Conservation (phyloP, 2,329 filamentous ascomycete genomes). For the Coniochaeta prunicola region DNA sequence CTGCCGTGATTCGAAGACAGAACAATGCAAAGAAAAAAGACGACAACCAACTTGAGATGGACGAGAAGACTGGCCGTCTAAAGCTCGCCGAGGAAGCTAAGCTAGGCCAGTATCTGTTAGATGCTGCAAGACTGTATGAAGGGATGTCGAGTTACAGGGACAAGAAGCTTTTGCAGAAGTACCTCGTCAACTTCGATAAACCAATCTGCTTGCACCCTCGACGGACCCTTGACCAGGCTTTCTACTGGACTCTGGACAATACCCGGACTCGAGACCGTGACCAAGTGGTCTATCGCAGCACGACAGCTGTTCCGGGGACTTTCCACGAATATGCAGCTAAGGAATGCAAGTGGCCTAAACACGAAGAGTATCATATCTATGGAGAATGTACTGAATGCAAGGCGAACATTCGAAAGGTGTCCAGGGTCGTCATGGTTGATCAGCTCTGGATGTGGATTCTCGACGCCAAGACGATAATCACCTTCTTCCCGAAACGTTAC, state of each 20-base stretch:
- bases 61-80: background rate
- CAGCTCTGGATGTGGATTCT: constrained; percentile 25
- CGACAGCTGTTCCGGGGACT: too few relatives aligned
- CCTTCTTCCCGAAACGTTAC: constrained; percentile 27
- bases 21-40: background rate
- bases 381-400: too few relatives aligned
- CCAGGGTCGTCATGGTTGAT: constrained; percentile 21
- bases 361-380: too few relatives aligned
- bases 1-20: too few relatives aligned
- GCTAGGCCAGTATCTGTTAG: too few relatives aligned
- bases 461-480: constrained; percentile 18
- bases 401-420: too few relatives aligned
- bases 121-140: background rate
- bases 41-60: constrained; percentile 4
- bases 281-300: constrained; percentile 31
- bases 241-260: constrained; percentile 16
- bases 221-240: constrained; percentile 36
- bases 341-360: constrained; percentile 4
- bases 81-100: too few relatives aligned
- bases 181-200: constrained; percentile 22
- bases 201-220: constrained; percentile 31
- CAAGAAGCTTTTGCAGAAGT: constrained; percentile 21
- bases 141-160: constrained; percentile 20
- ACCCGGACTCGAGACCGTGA: constrained; percentile 30
- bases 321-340: too few relatives aligned